Base-by-base conservation (phyloP, 2,329 filamentous ascomycete species). In the Phialophora macrospora region DNA sequence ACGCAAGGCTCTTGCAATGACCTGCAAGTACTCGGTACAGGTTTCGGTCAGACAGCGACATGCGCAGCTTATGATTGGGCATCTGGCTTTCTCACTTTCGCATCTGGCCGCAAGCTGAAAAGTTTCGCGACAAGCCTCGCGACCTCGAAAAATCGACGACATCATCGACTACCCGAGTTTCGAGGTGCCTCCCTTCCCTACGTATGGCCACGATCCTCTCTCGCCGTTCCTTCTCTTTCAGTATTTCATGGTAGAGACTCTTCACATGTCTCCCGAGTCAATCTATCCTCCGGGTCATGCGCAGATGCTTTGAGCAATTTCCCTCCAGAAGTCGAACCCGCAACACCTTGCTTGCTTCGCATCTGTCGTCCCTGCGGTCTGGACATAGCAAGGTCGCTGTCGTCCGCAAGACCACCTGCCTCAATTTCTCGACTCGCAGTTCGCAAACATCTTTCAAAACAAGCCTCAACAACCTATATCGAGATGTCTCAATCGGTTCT, bases 281-380 rank as follows among this genome's bases (percentile, higher is more conserved):
- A n/a, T 64, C 26, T 59, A 28, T 48, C 54, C 60, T 62, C 61
- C 59, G 62, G 63, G 68, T 64, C 68, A 70, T 70, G 68, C 68
- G 66, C 68, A 70, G 61, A 68, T 68, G 63, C 54, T 59, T 66
- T 63, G 56, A 63, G 58, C 63, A 65, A 54, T 28, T 59, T 54
- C 66, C 60, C 56, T 59, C 52, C 34, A 68, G 63, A 68, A 62
- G 63, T 66, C 58, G 57, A 49, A 61, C 59, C 24, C 60, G 56
- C 51, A 60, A 59, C 41, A 46, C 24, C 61, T n/a, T 17, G 20
- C 17, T 52, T 52, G 28, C 30, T 55, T 26, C 58, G 48, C 58
- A n/a, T 44, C 58, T 60, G 58, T 52, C 58, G 46, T 41, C 49
- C 28, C 48, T 49, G 24, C 30, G n/a, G 17, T 24, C 44, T 59